A percentile compares a stretch with the other conserved stretches of the same genome.
Conservation (phyloP, 1,284 basidiomycete genomes). For the Ganoderma leucocontextum region DNA sequence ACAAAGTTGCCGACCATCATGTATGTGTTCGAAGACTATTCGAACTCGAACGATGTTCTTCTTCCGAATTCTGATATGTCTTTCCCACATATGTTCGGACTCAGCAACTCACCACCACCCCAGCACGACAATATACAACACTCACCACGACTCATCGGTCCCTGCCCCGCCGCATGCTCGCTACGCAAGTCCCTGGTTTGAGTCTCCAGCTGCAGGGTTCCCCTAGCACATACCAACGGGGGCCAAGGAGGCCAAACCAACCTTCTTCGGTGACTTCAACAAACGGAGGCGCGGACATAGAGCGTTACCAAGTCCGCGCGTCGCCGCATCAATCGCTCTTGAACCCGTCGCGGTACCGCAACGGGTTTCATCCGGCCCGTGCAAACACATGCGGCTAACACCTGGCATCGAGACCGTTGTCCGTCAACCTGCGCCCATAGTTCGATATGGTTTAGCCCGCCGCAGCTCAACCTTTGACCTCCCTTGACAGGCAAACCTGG, state of each 20-base stretch:
- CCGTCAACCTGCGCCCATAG: conserved; percentile 12
- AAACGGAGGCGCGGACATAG: not conserved
- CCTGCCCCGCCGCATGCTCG: not conserved
- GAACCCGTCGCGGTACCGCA: conserved; percentile 1
- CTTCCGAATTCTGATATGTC: not conserved
- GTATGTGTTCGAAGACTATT: not conserved
- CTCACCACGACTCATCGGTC: not conserved
- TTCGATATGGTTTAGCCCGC: not conserved
- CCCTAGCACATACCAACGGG: too few relatives aligned
- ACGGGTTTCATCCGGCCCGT: not conserved
- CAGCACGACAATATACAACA: not conserved
- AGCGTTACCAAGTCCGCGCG: conserved; percentile 4
- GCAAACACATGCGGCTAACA: conserved; percentile 3
- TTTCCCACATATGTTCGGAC: conserved; percentile 3
- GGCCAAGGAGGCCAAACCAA: not conserved
- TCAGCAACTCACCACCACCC: not conserved
- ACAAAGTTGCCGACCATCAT: not conserved
- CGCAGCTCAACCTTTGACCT: not conserved
- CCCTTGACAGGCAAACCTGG: not conserved
- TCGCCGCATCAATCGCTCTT: not conserved
- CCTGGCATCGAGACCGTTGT: conserved; percentile 2
- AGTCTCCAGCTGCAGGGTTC: too few relatives aligned
- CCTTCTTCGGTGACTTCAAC: not conserved
- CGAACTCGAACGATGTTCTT: not conserved
- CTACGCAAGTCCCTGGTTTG: not conserved